phyloP scores from a whole-genome alignment of 768 basidiomycete species.

The Hysterangium stoloniferum region DNA sequence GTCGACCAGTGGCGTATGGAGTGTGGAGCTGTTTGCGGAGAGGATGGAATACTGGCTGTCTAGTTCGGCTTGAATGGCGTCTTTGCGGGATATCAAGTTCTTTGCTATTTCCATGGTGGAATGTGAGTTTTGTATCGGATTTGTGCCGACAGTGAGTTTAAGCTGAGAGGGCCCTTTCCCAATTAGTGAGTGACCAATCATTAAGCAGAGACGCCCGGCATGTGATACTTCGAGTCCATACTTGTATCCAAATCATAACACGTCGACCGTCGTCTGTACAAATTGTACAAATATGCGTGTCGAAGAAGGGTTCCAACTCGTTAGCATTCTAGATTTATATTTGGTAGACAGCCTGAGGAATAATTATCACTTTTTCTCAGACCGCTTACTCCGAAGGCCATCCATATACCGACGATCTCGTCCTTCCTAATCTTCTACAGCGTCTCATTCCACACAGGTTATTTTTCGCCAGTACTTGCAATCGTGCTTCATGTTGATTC shows the following conservation, averaged over 20 bases:
- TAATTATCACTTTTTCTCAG: conserved; percentile 25
- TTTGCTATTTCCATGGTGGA: conserved; percentile 48
- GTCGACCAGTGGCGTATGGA: conserved; percentile 75
- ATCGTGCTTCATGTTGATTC: neutral
- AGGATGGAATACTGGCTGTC: conserved; percentile 55
- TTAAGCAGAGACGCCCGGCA: too few species aligned
- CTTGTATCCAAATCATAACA: too few species aligned
- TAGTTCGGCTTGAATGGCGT: conserved; percentile 66
- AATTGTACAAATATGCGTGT: conserved; percentile 41
- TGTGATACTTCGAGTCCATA: too few species aligned
- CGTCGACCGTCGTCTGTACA: too few species aligned
- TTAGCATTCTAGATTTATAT: conserved; percentile 18
- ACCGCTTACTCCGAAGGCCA: conserved; percentile 48
- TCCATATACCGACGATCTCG: conserved; percentile 53
- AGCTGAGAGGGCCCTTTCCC: too few species aligned
- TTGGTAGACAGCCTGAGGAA: neutral
- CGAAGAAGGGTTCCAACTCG: conserved; percentile 62
- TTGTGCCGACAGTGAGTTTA: too few species aligned
- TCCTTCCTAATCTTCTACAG: conserved; percentile 52
- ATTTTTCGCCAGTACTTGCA: too few species aligned
- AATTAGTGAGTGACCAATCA: too few species aligned
- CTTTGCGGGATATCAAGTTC: conserved; percentile 59
- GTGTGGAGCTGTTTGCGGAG: conserved; percentile 50
- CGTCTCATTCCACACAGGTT: conserved; percentile 45
- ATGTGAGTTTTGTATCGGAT: too few species aligned